phyloP scores from a whole-genome alignment of 345 rosid genomes.

The Salix arbutifolia region DNA sequence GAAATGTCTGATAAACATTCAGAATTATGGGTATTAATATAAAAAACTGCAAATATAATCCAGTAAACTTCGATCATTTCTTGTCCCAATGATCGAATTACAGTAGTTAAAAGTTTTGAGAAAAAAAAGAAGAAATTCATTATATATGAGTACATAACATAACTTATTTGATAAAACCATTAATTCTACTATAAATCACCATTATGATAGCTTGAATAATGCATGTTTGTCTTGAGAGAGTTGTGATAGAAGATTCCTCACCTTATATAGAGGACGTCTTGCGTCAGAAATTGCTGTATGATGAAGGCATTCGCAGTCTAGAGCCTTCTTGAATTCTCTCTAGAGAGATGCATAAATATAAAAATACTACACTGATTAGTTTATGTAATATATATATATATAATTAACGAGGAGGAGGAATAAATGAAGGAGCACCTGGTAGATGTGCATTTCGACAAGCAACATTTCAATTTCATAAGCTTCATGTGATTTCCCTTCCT shows the following conservation, averaged over 20 bases:
- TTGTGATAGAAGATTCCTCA: neutral
- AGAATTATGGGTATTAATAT: neutral
- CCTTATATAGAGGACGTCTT: constrained; percentile 54
- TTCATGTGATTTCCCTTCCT: constrained; percentile 34
- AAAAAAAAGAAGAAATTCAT: no score
- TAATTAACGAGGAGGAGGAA: neutral
- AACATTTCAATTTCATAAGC: constrained; percentile 60
- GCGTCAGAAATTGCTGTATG: constrained; percentile 42
- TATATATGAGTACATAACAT: no score
- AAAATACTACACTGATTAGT: no score
- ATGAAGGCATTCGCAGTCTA: constrained; percentile 35
- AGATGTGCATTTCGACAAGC: constrained; percentile 59
- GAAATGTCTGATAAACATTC: neutral
- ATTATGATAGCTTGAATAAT: neutral
- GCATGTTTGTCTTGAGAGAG: neutral
- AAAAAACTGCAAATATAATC: neutral
- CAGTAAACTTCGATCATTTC: neutral
- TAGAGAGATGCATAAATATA: neutral
- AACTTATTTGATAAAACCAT: no score
- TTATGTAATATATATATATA: no score
- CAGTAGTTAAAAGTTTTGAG: no score
- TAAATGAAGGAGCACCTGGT: constrained; percentile 36
- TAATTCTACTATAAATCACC: no score
- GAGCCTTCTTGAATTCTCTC: constrained; percentile 47
- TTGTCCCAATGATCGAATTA: no score